Conservation (phyloP, 2,329 filamentous ascomycete species). For the Ophiostoma himal-ulmi region DNA sequence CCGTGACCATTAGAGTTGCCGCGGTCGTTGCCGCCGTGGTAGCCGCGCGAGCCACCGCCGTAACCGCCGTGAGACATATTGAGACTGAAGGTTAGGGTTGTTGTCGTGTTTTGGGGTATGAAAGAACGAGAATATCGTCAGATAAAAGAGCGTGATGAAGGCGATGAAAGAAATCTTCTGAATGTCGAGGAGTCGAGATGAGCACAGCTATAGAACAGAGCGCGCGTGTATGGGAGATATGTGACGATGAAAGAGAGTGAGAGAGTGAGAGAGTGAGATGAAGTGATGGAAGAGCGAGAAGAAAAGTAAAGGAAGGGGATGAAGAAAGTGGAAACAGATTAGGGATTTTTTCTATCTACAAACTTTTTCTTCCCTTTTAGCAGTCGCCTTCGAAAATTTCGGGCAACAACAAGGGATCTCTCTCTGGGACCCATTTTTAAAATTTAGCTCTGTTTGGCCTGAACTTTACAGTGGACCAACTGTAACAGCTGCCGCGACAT, state of each 20-base stretch:
- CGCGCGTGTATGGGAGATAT: constrained; percentile 1
- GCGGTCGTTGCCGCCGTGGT: constrained; percentile 38
- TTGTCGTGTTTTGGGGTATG: constrained; percentile 1
- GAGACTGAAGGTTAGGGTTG: constrained; percentile 11
- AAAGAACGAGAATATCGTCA: neutral
- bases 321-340: constrained; percentile 21
- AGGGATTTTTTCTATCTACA: constrained; percentile 23
- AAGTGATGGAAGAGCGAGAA: constrained; percentile 4
- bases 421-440: constrained; percentile 14
- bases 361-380: constrained; percentile 23
- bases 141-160: neutral
- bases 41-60: constrained; percentile 36
- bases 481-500: constrained; percentile 21
- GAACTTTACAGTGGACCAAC: neutral
- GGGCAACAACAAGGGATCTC: constrained; percentile 14
- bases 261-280: neutral
- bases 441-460: constrained; percentile 26
- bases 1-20: constrained; percentile 31
- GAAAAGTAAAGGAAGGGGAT: neutral
- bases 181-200: neutral
- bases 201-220: neutral
- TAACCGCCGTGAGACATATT: constrained; percentile 41
- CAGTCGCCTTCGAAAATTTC: constrained; percentile 19
- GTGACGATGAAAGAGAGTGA: constrained; percentile 2
- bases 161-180: neutral